Base-by-base conservation (phyloP, 208 protist species). In the Leishmania aethiopica region DNA sequence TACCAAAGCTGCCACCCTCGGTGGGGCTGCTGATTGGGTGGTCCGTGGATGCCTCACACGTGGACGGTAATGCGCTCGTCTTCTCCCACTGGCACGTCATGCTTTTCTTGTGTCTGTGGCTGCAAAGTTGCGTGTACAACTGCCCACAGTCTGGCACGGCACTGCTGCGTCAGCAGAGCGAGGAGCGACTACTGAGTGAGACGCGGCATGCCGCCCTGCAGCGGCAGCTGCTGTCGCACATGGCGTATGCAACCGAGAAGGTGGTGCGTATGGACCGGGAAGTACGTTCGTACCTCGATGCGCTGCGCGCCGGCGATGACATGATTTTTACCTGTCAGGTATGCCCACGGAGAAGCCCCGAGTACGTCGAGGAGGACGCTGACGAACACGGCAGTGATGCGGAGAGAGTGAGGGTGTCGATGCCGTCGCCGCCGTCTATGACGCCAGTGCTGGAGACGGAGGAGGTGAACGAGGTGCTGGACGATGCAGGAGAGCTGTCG, bases 51-150 rank as follows among this genome's bases (percentile, higher is more conserved):
- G 64, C 19, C 60, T 64, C 42, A 6, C 73, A 73, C 45, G 85
- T 82, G 45, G 47, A 72, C 17, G 70, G 60, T 32, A 75, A 67
- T 11, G 59, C 67, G 28, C 66, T 87, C 7, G 66, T 45, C 35
- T 77, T 89, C 57, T 77, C 80, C 1, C 25, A 17, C 3, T 57
- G 76, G 57, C 79, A 84, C 47, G 83, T 81, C 7, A 64, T 69
- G 37, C 73, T 88, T 19, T 76, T 91, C 64, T 79, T 84, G 53
- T 42, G 71, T 3, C 60, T 89, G 1, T 84, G 80, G 82, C 22
- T 89, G 66, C 85, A 91, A 78, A 77, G 62, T n/a, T 77, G 84
- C 62, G 57, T 84, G 45, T 86, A 85, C 73, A 84, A 80, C 66
- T 80, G 84, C 67, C 84, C 85, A 13, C 80, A 83, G 75, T 91